Evolutionary conservation across 2,329 filamentous ascomycete genomes (phyloP), one percentile per base, ranked within the genome.

Genomic region (Aspergillus unguis): DNA sequence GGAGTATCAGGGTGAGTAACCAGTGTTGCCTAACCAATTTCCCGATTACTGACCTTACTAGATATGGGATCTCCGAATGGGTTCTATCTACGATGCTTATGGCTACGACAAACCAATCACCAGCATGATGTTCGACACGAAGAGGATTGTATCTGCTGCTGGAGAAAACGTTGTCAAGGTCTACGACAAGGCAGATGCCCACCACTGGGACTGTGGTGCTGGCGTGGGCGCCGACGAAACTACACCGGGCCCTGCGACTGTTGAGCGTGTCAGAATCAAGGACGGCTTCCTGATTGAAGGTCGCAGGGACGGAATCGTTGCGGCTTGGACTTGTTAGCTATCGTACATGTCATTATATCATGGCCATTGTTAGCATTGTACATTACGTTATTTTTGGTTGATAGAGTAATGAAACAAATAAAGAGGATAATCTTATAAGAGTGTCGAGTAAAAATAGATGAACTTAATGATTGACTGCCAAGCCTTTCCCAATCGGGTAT

Each of bases 41-140:
- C 31, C 43, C 8, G 41, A 27, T 45, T 50, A 7, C 64, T 48
- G 42, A 58, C 11, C 38, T 36, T 32, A 52, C 46, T 66, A 97
- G 92, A 97, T 99, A 68, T 99, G 94, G 94, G 94, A 99, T 73
- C 86, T 99, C 52, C 88, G 94, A 50, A 97, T 91, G 9, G 94
- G 94, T 42, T 92, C 91, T 32, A 96, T 99, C 62, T 88, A 88
- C 70, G 94, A 99, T 70, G 94, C 92, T 17, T 99, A 92, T 71
- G 94, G 92, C 25, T 99, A 97, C 74, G 92, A 97, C 66, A 81
- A 89, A 65, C 85, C 92, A 0, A 83, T 99, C 52, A 95, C 91
- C 31, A 90, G 87, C 77, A 96, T 97, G 91, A 95, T 95, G 86
- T 99, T 99, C 69, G 94, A 99, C 72, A 76, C 84, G 10, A 85